Conservation (phyloP, 176 grass and related monocot genomes). For the Juncus effusus region DNA sequence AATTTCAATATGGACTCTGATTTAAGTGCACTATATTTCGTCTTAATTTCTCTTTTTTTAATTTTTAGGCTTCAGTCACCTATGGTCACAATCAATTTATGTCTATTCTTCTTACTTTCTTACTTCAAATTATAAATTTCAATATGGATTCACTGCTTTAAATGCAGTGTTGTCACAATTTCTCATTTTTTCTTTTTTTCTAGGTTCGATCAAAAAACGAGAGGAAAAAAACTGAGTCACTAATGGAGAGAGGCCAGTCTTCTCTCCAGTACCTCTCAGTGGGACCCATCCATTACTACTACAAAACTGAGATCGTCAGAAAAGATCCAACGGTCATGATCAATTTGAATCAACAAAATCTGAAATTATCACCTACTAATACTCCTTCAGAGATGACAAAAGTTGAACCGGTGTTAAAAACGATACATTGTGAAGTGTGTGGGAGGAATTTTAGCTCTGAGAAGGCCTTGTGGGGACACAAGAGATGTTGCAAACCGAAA, state of each 20-base stretch:
- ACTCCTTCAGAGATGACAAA: background rate
- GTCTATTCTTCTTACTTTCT: too few species aligned
- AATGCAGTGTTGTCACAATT: background rate
- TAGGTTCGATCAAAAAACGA: background rate
- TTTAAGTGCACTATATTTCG: too few species aligned
- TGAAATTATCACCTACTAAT: background rate
- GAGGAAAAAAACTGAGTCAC: background rate
- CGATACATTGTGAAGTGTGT: slow-evolving; percentile 4
- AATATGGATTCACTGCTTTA: too few species aligned
- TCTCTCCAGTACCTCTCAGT: background rate
- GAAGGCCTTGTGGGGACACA: slow-evolving; percentile 24
- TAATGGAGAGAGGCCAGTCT: background rate
- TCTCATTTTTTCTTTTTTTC: slow-evolving; percentile 3
- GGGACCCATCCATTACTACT: slow-evolving; percentile 1
- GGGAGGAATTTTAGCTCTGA: slow-evolving; percentile 12
- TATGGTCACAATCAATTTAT: too few species aligned
- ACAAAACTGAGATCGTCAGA: background rate
- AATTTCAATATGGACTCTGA: too few species aligned
- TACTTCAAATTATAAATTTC: too few species aligned
- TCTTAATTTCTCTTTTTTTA: too few species aligned
- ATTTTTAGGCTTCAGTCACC: too few species aligned
- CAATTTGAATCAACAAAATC: background rate
- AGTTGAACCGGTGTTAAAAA: background rate
- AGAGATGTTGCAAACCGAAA: slow-evolving; percentile 17
- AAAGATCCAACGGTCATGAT: background rate